Evolutionary conservation across 1,284 basidiomycete species (phyloP), one percentile per base, ranked within the genome.

Genomic region (Uromyces viciae-fabae): DNA sequence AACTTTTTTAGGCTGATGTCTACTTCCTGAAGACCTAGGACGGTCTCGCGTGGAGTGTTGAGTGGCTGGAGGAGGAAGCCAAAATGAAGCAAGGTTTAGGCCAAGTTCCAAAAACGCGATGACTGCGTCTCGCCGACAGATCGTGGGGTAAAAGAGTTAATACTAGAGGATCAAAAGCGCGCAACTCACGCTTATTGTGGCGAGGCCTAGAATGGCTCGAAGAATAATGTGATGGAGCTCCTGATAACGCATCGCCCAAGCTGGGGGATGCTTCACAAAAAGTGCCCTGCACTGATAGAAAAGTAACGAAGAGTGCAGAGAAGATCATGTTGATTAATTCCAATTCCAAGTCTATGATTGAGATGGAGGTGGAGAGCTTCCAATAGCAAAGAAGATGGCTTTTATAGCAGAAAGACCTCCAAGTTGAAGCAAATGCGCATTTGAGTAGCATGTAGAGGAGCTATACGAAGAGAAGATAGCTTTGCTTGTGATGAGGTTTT

Each of bases 241-340:
- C 40, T 28, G 66, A 15, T 3, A n/a, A 46, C 14, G n/a, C 1
- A 40, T 22, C 40, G 9, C 49, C 40, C n/a, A n/a, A n/a, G 49
- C 28, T 25, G 1, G 40, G 3, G 31, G 33, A 43, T 22, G 42
- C 66, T 40, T 68, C 40, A 68, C 66, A 68, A 68, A 68, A 28
- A 43, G 66, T 38, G 66, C 40, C 66, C 66, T 43, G 66, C 66
- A 68, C 66, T 43, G 40, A 25, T 46, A 68, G 49, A 43, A 68
- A 68, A 68, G 66, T 46, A 28, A 68, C 66, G 38, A 68, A 68
- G 36, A 68, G 40, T 28, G 40, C 14, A 28, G n/a, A 43, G 40
- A 68, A 28, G 49, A 68, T 46, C 66, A 68, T 68, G 2, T 28
- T 46, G n/a, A 68, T 68, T 68, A 43, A 68, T 28, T 68, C 3